Conservation (phyloP, 441 rosid genomes). For the Mallotus repandus region DNA sequence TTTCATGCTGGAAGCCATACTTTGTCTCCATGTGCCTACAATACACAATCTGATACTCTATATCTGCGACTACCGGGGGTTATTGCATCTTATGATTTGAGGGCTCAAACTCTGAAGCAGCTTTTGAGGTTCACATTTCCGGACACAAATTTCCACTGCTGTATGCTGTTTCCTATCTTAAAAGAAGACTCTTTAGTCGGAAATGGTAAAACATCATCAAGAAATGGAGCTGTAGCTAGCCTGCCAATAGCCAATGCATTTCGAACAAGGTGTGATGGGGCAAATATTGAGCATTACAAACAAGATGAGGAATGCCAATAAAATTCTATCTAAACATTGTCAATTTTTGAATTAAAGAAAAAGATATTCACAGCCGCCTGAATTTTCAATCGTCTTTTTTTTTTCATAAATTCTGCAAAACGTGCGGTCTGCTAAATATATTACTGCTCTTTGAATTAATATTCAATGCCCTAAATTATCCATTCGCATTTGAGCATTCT, state of each 20-base stretch:
- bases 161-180: background rate
- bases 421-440: too few relatives aligned
- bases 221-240: background rate
- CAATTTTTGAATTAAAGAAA: too few relatives aligned
- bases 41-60: background rate
- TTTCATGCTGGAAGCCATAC: background rate
- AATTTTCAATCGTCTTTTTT: too few relatives aligned
- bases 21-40: slow-evolving; percentile 12
- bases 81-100: background rate
- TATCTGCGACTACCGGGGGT: slow-evolving; percentile 3
- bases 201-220: background rate
- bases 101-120: slow-evolving; percentile 1
- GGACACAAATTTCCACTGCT: background rate
- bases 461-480: too few relatives aligned
- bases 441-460: too few relatives aligned
- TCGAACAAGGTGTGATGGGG: background rate
- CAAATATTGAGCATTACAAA: too few relatives aligned
- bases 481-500: too few relatives aligned
- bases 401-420: too few relatives aligned
- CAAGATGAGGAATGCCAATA: too few relatives aligned
- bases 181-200: background rate
- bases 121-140: background rate
- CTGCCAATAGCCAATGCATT: background rate
- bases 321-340: too few relatives aligned
- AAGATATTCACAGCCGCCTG: too few relatives aligned